A percentile compares a stretch with the other conserved stretches of the same genome.
These are phyloP conservation scores for Plantago coronopus DNA, from an alignment of 305 asterid species.

Conservation along the genomic window DNA sequence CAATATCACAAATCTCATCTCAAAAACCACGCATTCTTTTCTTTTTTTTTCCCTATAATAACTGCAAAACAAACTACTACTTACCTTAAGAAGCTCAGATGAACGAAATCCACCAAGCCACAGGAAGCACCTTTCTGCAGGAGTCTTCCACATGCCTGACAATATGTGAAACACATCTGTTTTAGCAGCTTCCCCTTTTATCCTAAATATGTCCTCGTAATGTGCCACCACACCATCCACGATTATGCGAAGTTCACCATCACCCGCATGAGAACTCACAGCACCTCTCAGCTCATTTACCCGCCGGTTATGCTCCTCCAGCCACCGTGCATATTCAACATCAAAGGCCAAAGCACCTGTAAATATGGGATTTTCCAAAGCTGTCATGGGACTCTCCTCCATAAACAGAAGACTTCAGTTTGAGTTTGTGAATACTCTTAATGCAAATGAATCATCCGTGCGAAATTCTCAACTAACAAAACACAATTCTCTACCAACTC, in stretches of 20 bases:
- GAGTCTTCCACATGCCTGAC: slow-evolving; percentile 75
- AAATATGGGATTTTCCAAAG: slow-evolving; percentile 31
- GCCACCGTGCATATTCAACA: slow-evolving; percentile 71
- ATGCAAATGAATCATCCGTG: no score
- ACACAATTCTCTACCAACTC: neutral
- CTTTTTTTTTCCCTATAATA: no score
- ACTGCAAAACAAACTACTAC: no score
- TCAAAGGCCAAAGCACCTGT: slow-evolving; percentile 69
- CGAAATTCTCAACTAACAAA: neutral
- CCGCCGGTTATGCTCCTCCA: slow-evolving; percentile 65
- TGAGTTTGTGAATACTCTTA: no score
- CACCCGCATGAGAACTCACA: slow-evolving; percentile 68
- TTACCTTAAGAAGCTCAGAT: slow-evolving; percentile 65
- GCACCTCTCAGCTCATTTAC: slow-evolving; percentile 67
- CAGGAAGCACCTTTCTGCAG: slow-evolving; percentile 69
- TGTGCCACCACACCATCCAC: slow-evolving; percentile 56
- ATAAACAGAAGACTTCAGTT: slow-evolving; percentile 12
- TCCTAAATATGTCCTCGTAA: slow-evolving; percentile 56
- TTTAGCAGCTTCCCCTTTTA: slow-evolving; percentile 71
- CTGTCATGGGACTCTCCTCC: slow-evolving; percentile 35
- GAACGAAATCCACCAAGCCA: slow-evolving; percentile 78
- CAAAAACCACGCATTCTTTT: neutral
- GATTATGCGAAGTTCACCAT: slow-evolving; percentile 61
- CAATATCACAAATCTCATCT: slow-evolving; percentile 16
- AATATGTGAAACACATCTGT: slow-evolving; percentile 63